phyloP scores from a whole-genome alignment of 192 early-diverging fungal species.

The Diversispora eburnea region DNA sequence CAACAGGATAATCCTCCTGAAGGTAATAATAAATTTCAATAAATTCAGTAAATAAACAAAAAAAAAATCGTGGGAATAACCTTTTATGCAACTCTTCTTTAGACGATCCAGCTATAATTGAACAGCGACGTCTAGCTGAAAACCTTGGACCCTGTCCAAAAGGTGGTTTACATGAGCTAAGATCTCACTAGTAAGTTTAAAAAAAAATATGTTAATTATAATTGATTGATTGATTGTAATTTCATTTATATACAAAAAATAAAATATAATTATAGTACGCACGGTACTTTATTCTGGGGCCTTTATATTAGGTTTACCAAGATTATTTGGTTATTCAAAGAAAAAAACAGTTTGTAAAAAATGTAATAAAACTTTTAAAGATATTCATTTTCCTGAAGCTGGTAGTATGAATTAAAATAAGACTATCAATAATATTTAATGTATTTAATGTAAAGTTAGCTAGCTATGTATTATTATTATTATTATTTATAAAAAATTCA shows the following conservation, averaged over 20 bases:
- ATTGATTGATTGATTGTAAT: background rate
- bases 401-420: background rate
- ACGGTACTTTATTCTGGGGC: conserved; percentile 23
- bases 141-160: conserved; percentile 19
- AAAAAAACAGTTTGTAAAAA: conserved; percentile 28
- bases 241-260: background rate
- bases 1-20: background rate
- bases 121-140: conserved; percentile 20
- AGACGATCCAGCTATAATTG: conserved; percentile 19
- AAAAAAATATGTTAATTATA: background rate
- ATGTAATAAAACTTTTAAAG: conserved; percentile 21
- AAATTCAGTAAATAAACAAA: background rate
- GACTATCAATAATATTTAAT: background rate
- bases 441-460: too few species aligned
- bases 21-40: background rate
- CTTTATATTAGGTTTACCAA: conserved; percentile 25
- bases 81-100: background rate
- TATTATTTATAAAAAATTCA: background rate
- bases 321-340: conserved; percentile 23
- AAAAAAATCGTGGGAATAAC: background rate
- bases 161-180: conserved; percentile 26
- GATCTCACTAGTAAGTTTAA: conserved; percentile 22
- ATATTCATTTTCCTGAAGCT: conserved; percentile 14
- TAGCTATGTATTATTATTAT: too few species aligned
- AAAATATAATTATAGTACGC: background rate